These are phyloP conservation scores for Wickerhamomyces rabaulensis DNA, from an alignment of 805 yeast genomes.

Conservation along the genomic window DNA sequence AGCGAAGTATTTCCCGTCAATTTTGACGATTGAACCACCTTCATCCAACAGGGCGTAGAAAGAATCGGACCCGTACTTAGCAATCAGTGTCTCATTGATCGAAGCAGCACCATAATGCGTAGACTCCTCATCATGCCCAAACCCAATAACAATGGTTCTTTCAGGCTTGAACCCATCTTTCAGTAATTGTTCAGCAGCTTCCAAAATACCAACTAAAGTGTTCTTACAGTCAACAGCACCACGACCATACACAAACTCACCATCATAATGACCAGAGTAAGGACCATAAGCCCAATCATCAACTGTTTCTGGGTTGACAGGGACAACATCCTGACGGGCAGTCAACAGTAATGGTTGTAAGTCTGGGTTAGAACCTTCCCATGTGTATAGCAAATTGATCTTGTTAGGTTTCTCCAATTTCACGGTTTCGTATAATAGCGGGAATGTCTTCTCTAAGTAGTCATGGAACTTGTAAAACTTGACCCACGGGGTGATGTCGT, in stretches of 20 bases:
- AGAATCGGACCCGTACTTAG: slow-evolving; percentile 55
- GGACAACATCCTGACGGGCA: slow-evolving; percentile 85
- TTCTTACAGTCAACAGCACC: slow-evolving; percentile 77
- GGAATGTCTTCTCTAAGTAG: slow-evolving; percentile 54
- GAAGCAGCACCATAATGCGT: slow-evolving; percentile 36
- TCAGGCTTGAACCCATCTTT: slow-evolving; percentile 47
- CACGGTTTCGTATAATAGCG: slow-evolving; percentile 43
- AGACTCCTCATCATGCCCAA: slow-evolving; percentile 76
- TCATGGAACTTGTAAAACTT: slow-evolving; percentile 34
- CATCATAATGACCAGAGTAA: slow-evolving; percentile 62
- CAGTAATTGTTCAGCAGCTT: slow-evolving; percentile 55
- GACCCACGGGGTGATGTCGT: slow-evolving; percentile 29
- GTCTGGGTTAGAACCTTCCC: slow-evolving; percentile 47
- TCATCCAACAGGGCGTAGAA: slow-evolving; percentile 69
- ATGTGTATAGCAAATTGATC: slow-evolving; percentile 59
- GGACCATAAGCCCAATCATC: slow-evolving; percentile 66
- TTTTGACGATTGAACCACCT: slow-evolving; percentile 38
- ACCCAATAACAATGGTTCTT: slow-evolving; percentile 58
- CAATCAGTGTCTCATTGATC: slow-evolving; percentile 41
- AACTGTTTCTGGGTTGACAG: slow-evolving; percentile 55
- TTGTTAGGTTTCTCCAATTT: slow-evolving; percentile 53
- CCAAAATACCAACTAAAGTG: slow-evolving; percentile 58
- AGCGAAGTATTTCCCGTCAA: slow-evolving; percentile 36
- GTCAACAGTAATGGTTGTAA: slow-evolving; percentile 66
- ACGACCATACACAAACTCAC: slow-evolving; percentile 61